Percentiles rank a stretch among this genome's conserved stretches.
These are phyloP conservation scores for Trichoderma citrinoviride DNA, from an alignment of 2,329 filamentous ascomycete species.

Conservation along the genomic window DNA sequence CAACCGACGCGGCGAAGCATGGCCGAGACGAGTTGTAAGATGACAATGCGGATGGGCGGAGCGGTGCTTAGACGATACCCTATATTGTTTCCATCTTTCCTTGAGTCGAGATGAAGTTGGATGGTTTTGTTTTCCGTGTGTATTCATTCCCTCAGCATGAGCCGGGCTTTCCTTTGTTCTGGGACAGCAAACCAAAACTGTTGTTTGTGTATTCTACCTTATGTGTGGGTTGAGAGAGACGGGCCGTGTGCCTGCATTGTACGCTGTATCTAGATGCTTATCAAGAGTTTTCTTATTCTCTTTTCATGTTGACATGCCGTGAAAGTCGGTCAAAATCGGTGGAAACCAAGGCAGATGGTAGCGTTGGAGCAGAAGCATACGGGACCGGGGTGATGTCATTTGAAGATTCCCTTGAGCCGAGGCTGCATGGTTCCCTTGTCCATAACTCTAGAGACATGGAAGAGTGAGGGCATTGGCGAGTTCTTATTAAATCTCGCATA, in stretches of 20 bases:
- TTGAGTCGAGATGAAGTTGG: background rate
- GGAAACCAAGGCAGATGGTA: background rate
- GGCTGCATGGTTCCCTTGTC: background rate
- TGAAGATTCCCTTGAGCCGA: background rate
- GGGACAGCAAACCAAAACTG: background rate
- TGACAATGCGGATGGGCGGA: background rate
- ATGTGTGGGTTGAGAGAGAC: background rate
- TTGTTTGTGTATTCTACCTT: background rate
- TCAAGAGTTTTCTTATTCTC: background rate
- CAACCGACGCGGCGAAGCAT: constrained; percentile 44
- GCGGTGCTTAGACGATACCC: constrained; percentile 19
- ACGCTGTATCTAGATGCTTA: background rate
- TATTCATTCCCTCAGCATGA: background rate
- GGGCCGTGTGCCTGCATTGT: background rate
- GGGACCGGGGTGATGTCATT: constrained; percentile 12
- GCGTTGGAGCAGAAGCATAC: background rate
- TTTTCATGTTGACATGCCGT: background rate
- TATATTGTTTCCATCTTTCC: background rate
- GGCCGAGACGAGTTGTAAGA: constrained; percentile 44
- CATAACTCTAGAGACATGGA: no score
- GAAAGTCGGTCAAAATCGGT: no score
- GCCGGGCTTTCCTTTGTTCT: background rate
- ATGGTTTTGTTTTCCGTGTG: background rate
- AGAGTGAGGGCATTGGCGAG: no score
- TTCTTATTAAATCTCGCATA: no score